Percentiles rank a stretch among this genome's conserved stretches.
Conservation (phyloP, 306 rosid species). For the Prunus campanulata region DNA sequence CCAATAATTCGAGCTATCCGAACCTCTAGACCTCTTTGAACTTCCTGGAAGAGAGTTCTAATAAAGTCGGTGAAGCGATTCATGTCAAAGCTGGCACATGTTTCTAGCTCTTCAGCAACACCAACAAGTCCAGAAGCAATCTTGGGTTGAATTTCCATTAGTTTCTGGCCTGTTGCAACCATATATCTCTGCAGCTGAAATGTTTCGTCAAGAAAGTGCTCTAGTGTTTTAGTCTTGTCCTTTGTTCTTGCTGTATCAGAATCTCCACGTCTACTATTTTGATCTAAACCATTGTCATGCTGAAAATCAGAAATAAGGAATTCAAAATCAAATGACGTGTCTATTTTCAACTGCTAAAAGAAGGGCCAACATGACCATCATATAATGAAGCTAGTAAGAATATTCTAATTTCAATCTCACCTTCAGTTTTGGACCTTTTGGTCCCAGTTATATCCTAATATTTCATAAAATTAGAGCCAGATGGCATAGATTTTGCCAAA, state of each 20-base stretch:
- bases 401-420: background rate
- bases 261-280: conserved; percentile 38
- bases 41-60: conserved; percentile 70
- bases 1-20: conserved; percentile 81
- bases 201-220: conserved; percentile 74
- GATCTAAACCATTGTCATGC: conserved; percentile 63
- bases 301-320: conserved; percentile 37
- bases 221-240: conserved; percentile 64
- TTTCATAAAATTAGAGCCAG: background rate
- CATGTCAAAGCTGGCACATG: conserved; percentile 68
- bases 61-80: conserved; percentile 64
- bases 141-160: conserved; percentile 69
- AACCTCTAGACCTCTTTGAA: conserved; percentile 91
- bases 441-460: background rate
- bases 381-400: background rate
- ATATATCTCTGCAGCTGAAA: conserved; percentile 88
- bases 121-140: conserved; percentile 55
- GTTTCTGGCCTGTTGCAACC: conserved; percentile 83
- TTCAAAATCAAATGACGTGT: background rate
- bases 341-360: too few species aligned
- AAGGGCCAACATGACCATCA: background rate
- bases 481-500: background rate
- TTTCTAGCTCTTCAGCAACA: conserved; percentile 62
- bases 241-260: conserved; percentile 50
- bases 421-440: background rate